Evolutionary conservation across 2,329 filamentous ascomycete species (phyloP).

Genomic region (Ceratocystis cubensis): DNA sequence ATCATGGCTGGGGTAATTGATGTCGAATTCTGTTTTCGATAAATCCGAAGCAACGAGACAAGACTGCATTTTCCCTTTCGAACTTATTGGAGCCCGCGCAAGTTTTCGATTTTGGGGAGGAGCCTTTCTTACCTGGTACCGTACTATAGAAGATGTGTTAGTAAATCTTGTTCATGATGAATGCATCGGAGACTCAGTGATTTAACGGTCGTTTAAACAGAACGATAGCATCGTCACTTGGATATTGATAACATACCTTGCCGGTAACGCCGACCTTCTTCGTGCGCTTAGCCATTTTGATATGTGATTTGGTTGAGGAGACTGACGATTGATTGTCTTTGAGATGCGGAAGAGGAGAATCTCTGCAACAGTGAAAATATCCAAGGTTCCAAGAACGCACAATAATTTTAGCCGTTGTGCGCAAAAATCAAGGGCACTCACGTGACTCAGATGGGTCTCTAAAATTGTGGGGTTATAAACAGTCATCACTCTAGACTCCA

Average conservation of each 20-base stretch:
- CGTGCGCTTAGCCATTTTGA: constrained; percentile 88
- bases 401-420: constrained; percentile 21
- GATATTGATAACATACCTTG: constrained; percentile 28
- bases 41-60: neutral
- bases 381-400: constrained; percentile 18
- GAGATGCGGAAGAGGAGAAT: constrained; percentile 22
- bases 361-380: constrained; percentile 20
- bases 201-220: neutral
- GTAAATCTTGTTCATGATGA: neutral
- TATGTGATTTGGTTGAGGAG: constrained; percentile 27
- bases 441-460: constrained; percentile 17
- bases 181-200: neutral
- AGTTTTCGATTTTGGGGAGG: constrained; percentile 4
- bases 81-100: neutral
- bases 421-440: constrained; percentile 20
- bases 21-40: neutral
- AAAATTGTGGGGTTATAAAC: constrained; percentile 8
- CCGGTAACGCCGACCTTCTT: constrained; percentile 96
- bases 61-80: neutral
- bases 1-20: neutral
- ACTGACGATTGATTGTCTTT: constrained; percentile 22
- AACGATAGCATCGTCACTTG: constrained; percentile 7
- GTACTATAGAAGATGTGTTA: constrained; percentile 52
- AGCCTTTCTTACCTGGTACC: constrained; percentile 65
- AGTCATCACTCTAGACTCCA: constrained; percentile 13